Evolutionary conservation across 768 basidiomycete species (phyloP).

Genomic region (Leucosporidium creatinivorum): DNA sequence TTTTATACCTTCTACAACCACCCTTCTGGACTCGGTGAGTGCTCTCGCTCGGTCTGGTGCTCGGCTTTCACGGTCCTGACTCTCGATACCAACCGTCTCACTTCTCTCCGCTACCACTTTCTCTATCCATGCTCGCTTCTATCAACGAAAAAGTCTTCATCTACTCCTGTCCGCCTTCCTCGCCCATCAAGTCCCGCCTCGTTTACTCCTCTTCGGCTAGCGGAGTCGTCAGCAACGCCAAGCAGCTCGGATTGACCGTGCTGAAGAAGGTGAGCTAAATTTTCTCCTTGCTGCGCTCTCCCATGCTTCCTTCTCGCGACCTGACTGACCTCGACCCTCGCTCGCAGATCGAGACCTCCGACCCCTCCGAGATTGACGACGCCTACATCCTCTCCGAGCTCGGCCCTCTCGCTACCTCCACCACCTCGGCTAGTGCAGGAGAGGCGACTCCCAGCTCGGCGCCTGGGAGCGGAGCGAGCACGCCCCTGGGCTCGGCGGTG

Average conservation of each 20-base stretch:
- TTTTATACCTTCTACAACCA: constrained; percentile 18
- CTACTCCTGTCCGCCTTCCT: constrained; percentile 77
- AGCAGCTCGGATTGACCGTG: not conserved
- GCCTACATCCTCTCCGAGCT: constrained; percentile 2
- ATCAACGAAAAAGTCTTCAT: constrained; percentile 68
- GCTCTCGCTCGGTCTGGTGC: too few relatives aligned
- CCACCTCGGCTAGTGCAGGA: not conserved
- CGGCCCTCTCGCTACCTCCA: not conserved
- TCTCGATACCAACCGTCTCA: too few relatives aligned
- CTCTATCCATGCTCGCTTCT: not conserved
- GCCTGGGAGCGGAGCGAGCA: not conserved
- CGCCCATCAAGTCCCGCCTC: constrained; percentile 80
- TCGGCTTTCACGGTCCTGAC: too few relatives aligned
- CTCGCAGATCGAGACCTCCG: not conserved
- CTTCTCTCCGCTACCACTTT: too few relatives aligned
- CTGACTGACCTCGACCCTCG: too few relatives aligned
- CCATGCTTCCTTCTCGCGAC: too few relatives aligned
- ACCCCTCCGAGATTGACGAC: not conserved
- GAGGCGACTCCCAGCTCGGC: not conserved
- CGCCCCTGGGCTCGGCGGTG: not conserved
- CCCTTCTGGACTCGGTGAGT: constrained; percentile 55
- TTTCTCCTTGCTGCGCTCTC: not conserved
- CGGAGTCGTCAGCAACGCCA: not conserved
- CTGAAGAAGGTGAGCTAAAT: not conserved
- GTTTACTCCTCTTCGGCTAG: constrained; percentile 54